Evolutionary conservation across 345 rosid species (phyloP).

Genomic region (Nephelium lappaceum): DNA sequence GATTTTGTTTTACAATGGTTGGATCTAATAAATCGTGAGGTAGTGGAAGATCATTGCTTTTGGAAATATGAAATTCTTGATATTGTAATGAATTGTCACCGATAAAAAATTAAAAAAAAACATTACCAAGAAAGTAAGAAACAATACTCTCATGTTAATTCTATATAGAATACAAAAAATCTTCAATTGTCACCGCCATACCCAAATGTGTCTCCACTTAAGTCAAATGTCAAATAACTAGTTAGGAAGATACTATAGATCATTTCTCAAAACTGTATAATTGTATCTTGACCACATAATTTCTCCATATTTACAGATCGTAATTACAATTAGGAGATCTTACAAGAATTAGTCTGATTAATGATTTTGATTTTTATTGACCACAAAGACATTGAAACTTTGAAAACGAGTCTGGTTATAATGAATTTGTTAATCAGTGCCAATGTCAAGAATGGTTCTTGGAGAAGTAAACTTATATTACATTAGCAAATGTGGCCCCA

Average conservation of each 20-base stretch:
- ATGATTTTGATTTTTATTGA: too few relatives aligned
- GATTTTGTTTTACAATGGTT: too few relatives aligned
- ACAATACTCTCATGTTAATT: too few relatives aligned
- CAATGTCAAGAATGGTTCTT: too few relatives aligned
- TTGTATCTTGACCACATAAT: too few relatives aligned
- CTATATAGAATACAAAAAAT: neutral
- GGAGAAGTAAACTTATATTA: neutral
- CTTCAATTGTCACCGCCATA: neutral
- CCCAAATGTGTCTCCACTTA: neutral
- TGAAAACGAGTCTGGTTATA: too few relatives aligned
- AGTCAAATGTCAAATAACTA: neutral
- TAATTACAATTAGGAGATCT: neutral
- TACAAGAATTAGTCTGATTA: neutral
- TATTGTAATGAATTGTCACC: too few relatives aligned
- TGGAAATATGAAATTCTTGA: too few relatives aligned
- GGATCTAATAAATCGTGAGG: too few relatives aligned
- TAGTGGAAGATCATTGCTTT: too few relatives aligned
- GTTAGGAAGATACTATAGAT: neutral
- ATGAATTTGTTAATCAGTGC: neutral
- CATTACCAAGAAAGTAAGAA: too few relatives aligned
- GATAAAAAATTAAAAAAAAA: too few relatives aligned
- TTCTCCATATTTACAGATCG: neutral
- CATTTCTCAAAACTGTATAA: neutral
- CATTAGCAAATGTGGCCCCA: neutral
- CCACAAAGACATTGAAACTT: neutral